Percentiles rank a stretch among this genome's conserved stretches.
These are phyloP conservation scores for Haplosporangium sp. DNA, from an alignment of 371 early-diverging fungal species.

Conservation along the genomic window DNA sequence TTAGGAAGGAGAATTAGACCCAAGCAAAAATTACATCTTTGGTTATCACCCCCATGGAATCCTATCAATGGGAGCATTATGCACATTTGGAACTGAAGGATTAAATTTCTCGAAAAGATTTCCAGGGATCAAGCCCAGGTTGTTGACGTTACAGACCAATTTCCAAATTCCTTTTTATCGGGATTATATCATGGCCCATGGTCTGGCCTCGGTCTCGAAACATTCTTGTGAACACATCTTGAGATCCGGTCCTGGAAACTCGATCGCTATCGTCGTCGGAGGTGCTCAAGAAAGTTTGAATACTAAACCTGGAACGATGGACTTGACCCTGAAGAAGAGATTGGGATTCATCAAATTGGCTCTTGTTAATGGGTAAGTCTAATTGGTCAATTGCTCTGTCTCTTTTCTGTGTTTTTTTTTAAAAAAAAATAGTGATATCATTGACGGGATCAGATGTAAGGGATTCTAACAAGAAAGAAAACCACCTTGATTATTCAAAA, in stretches of 20 bases:
- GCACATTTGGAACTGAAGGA: constrained; percentile 84
- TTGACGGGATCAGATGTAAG: too few species aligned
- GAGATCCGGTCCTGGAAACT: constrained; percentile 79
- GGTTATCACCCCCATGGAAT: constrained; percentile 90
- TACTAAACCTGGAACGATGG: constrained; percentile 72
- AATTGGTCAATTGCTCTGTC: background rate
- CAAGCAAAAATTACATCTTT: constrained; percentile 79
- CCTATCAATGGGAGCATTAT: constrained; percentile 84
- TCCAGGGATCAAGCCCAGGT: constrained; percentile 73
- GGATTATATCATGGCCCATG: constrained; percentile 76
- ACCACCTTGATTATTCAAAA: background rate
- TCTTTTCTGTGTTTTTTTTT: background rate
- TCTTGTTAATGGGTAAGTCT: constrained; percentile 69
- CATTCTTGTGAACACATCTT: constrained; percentile 80
- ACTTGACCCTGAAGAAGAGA: constrained; percentile 77
- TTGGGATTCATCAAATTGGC: constrained; percentile 89
- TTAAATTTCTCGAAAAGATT: constrained; percentile 73
- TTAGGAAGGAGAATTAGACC: constrained; percentile 80
- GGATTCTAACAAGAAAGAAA: background rate
- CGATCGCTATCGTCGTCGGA: constrained; percentile 83
- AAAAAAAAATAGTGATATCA: background rate
- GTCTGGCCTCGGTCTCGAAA: constrained; percentile 83
- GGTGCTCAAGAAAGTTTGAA: constrained; percentile 83
- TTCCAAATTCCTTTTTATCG: constrained; percentile 83
- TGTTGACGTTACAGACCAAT: constrained; percentile 71